Evolutionary conservation across 1,139 yeast species (phyloP), one percentile per base, ranked within the genome.

Genomic region (Candida tetrigidarum): DNA sequence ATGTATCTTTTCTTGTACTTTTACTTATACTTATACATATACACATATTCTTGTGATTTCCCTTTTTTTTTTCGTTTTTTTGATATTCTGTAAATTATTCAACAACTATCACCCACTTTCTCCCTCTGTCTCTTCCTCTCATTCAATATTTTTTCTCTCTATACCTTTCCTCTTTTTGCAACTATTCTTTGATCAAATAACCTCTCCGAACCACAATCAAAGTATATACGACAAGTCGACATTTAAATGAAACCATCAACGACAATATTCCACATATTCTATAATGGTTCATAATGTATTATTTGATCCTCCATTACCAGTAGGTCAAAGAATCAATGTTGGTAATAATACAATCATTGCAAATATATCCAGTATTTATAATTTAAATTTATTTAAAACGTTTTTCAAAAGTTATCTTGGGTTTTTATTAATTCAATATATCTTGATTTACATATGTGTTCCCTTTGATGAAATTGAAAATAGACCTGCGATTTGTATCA

Each of bases 401-500:
- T 56, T 64, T 12, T 51, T 66, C 41, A 53, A 60, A 29, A 33
- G 56, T 4, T 72, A 69, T 50, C 50, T 71, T 20, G 56, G 60
- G 0, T 54, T 64, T 18, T 59, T 77, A 47, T 49, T 74, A 27
- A 47, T 61, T 1, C 77, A 76, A 50, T 70, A 77, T 42, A 50
- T 74, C 3, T 55, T 66, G 25, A 63, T 71, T 35, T 78, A 71
- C 49, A 57, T 65, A 16, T 65, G 70, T 2, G 68, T 74, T 28
- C 79, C 81, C 1, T 72, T 71, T 49, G 74, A 76, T 18, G 69
- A 64, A 14, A 66, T 78, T 7, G 66, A 63, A 26, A 66, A 74
- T 43, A 56, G 77, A 22, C 81, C 82, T 0, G 44, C 58, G 1
- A 52, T 67, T 2, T 50, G 59, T 3, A 48, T 66, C 1, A 49